These are phyloP conservation scores for Agrostemma githago DNA, from an alignment of 148 eudicot species.

Conservation along the genomic window DNA sequence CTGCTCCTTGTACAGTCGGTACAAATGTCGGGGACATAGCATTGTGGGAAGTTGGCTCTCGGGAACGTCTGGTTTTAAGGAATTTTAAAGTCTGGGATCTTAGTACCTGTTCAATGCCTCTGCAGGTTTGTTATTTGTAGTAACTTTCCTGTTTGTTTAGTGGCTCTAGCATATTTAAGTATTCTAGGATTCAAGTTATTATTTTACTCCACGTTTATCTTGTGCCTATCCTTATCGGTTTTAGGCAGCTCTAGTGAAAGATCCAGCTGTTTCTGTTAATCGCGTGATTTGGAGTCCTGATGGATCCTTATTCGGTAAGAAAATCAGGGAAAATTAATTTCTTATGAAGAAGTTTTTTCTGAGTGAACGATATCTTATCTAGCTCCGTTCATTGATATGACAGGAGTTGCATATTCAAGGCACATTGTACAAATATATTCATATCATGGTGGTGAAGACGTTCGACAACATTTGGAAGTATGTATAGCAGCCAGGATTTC, in stretches of 20 bases:
- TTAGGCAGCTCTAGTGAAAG: constrained; percentile 71
- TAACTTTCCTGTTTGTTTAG: background rate
- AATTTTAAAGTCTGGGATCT: constrained; percentile 77
- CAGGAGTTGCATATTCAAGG: constrained; percentile 90
- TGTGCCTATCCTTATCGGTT: constrained; percentile 13
- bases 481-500: constrained; percentile 1
- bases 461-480: constrained; percentile 80
- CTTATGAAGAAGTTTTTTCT: background rate
- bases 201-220: background rate
- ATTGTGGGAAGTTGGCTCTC: constrained; percentile 81
- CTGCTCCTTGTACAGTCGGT: constrained; percentile 47
- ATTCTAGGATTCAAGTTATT: background rate
- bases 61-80: constrained; percentile 59
- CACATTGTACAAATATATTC: constrained; percentile 78
- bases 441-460: constrained; percentile 54
- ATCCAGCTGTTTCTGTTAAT: constrained; percentile 73
- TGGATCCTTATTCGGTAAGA: constrained; percentile 79
- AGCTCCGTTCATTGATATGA: background rate
- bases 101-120: constrained; percentile 51
- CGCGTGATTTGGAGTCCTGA: constrained; percentile 95
- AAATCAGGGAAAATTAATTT: constrained; percentile 5
- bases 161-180: background rate
- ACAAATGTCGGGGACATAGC: constrained; percentile 72
- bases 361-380: background rate
- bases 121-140: constrained; percentile 40